These are phyloP conservation scores for Teunomyces aglyptinius DNA, from an alignment of 805 yeast species.

Conservation along the genomic window DNA sequence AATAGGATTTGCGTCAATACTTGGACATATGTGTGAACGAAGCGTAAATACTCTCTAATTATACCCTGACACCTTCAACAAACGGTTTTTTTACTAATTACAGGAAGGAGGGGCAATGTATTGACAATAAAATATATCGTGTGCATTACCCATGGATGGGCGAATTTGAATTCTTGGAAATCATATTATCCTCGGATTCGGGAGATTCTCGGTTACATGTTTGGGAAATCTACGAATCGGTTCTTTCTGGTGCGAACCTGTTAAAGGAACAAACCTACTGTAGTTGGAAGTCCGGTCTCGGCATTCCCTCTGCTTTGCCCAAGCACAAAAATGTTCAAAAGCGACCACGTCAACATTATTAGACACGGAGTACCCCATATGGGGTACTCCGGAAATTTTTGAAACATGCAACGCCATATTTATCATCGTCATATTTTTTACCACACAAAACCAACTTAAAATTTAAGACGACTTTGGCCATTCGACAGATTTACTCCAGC, in stretches of 20 bases:
- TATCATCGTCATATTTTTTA: slow-evolving; percentile 1
- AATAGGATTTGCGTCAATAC: background rate
- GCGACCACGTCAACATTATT: background rate
- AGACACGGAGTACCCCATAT: background rate
- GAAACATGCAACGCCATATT: background rate
- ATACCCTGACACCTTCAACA: background rate
- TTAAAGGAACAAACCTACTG: background rate
- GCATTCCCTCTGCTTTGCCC: background rate
- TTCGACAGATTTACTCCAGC: too few species aligned
- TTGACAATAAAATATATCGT: slow-evolving; percentile 1
- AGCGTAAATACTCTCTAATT: background rate
- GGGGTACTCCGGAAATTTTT: background rate
- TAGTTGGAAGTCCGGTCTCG: background rate
- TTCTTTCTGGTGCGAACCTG: background rate
- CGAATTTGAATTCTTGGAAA: background rate
- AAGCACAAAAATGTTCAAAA: background rate
- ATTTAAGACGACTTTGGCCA: background rate
- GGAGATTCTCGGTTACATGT: background rate
- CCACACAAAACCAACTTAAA: background rate
- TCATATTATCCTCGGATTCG: slow-evolving; percentile 1
- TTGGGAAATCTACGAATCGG: background rate
- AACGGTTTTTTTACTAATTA: background rate
- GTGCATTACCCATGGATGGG: background rate
- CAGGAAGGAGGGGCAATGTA: slow-evolving; percentile 2
- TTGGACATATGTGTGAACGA: too few species aligned